A percentile compares a stretch with the other conserved stretches of the same genome.
phyloP scores from a whole-genome alignment of 495 filamentous ascomycete species.

The Xylaria sp. region DNA sequence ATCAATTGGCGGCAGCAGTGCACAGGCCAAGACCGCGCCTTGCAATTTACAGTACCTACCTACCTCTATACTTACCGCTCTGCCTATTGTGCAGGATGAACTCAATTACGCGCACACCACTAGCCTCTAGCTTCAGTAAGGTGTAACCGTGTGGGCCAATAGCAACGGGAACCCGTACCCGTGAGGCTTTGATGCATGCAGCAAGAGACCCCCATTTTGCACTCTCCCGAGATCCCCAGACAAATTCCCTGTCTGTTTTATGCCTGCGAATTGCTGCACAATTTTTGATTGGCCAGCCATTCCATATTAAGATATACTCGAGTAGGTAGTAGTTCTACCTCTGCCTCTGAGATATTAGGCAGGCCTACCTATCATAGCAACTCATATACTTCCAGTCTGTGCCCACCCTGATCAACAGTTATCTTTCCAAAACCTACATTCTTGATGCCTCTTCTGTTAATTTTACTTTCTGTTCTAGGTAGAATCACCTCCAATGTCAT shows the following conservation, averaged over 20 bases:
- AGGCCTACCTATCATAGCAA: background rate
- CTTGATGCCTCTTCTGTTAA: background rate
- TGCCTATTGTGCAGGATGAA: background rate
- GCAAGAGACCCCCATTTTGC: slow-evolving; percentile 13
- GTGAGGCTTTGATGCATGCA: slow-evolving; percentile 29
- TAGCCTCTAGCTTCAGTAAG: background rate
- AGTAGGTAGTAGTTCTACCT: too few species aligned
- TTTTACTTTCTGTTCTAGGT: background rate
- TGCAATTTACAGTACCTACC: too few species aligned
- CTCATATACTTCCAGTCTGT: background rate
- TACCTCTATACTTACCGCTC: too few species aligned
- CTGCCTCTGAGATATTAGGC: too few species aligned
- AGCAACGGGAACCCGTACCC: background rate
- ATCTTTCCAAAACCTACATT: background rate
- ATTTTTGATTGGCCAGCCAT: slow-evolving; percentile 26
- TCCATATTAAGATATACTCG: background rate
- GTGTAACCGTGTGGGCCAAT: slow-evolving; percentile 1
- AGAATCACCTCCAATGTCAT: background rate
- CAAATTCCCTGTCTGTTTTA: background rate
- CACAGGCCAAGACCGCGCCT: slow-evolving; percentile 25
- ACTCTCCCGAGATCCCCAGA: slow-evolving; percentile 22
- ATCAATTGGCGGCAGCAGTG: background rate
- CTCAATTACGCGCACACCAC: slow-evolving; percentile 11
- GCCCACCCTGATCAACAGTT: background rate
- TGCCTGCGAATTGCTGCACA: background rate